phyloP scores from a whole-genome alignment of 805 yeast species.

The Lipomyces oligophaga region DNA sequence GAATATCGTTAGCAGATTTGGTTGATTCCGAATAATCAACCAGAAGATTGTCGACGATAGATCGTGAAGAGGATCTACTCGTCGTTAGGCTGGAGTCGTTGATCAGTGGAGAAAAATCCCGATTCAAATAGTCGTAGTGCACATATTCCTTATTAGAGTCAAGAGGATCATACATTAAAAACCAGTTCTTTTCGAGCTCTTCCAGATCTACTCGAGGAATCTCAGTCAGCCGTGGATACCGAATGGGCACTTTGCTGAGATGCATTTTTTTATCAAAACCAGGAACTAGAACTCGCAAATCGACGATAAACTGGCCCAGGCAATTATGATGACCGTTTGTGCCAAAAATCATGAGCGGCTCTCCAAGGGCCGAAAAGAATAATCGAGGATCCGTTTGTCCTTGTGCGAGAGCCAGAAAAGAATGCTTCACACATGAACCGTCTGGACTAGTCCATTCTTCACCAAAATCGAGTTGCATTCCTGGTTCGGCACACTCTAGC shows the following conservation, averaged over 20 bases:
- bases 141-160: too few relatives aligned
- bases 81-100: neutral
- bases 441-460: slow-evolving; percentile 5
- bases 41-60: too few relatives aligned
- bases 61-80: too few relatives aligned
- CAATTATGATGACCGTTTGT: slow-evolving; percentile 16
- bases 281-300: slow-evolving; percentile 20
- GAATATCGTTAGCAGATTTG: neutral
- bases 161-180: too few relatives aligned
- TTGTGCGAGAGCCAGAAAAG: slow-evolving; percentile 6
- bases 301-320: slow-evolving; percentile 16
- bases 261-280: slow-evolving; percentile 8
- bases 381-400: slow-evolving; percentile 24
- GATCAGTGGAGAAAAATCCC: neutral
- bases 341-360: slow-evolving; percentile 25
- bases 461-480: neutral
- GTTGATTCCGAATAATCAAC: neutral
- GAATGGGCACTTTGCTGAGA: slow-evolving; percentile 16
- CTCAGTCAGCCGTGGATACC: too few relatives aligned
- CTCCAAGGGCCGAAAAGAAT: slow-evolving; percentile 22
- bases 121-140: too few relatives aligned
- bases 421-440: slow-evolving; percentile 5
- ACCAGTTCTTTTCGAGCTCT: too few relatives aligned
- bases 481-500: slow-evolving; percentile 10
- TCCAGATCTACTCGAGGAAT: too few relatives aligned